Base-by-base conservation (phyloP, 2,329 filamentous ascomycete species). In the Escovopsis sp. region DNA sequence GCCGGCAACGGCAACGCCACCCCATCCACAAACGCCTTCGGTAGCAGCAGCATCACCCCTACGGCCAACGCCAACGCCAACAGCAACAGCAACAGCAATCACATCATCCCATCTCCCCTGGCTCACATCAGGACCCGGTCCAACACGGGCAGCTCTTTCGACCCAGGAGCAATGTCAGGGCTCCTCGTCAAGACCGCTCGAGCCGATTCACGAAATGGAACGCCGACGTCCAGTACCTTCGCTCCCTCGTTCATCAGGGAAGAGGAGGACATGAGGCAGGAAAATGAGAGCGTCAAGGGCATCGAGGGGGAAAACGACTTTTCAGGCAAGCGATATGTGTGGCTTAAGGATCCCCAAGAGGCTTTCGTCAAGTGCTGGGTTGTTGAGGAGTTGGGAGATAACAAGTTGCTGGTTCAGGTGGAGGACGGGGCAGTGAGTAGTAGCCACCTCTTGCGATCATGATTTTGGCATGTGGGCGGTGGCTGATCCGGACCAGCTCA, bases 241-340 rank as follows among this genome's bases (percentile, higher is more conserved):
- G 89, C 91, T 33, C 91, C 89, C 3, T 85, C 86, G 9, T 98
- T 98, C 62, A 96, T 98, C 64, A 91, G 89, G 60, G 77, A 80
- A 0, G 87, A 94, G 0, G 87, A 94, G 49, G 85, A 88, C 49
- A 67, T 84, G 61, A 72, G 77, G 51, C 63, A 67, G 33, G 67
- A 62, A 32, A 61, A 69, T 41, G 76, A 79, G 49, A 56, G 67
- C 10, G 72, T 81, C 12, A 70, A 70, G 40, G 83, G 85, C 15
- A 87, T 95, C 46, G 93, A 98, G 63, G 91, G 91, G 48, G 89
- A 95, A 58, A 96, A 95, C 60, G 91, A 98, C 69, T 96, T 98
- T 61, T 98, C 91, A 0, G 93, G 91, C 44, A 96, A 93, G 67
- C 78, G 91, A 67, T 98, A 96, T 68, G 88, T 98, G 49, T 98